Conservation (phyloP, 202 grass and related monocot species). For the Zoysia matrella region DNA sequence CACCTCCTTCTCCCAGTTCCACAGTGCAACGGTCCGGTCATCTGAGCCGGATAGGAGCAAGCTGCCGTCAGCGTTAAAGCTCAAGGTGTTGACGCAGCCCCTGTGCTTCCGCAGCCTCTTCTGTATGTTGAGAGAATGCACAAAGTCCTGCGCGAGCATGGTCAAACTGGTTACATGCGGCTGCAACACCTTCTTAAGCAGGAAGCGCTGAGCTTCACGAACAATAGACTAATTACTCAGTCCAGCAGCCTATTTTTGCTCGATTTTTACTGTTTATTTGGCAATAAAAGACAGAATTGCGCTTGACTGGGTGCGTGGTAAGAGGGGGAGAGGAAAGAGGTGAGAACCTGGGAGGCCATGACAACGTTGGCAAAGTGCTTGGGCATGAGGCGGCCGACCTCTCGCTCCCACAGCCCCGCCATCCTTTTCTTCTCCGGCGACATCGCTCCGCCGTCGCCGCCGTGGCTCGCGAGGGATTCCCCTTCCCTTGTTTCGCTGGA, state of each 20-base stretch:
- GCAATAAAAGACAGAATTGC: not conserved
- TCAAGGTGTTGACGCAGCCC: constrained; percentile 80
- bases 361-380: constrained; percentile 60
- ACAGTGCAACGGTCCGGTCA: constrained; percentile 59
- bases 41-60: constrained; percentile 78
- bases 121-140: constrained; percentile 57
- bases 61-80: constrained; percentile 68
- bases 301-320: not conserved
- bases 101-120: constrained; percentile 65
- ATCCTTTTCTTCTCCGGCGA: constrained; percentile 45
- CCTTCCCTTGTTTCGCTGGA: not conserved
- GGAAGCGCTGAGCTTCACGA: not conserved
- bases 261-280: not conserved
- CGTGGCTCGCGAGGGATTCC: constrained; percentile 31
- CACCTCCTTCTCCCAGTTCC: constrained; percentile 67
- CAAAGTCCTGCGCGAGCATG: constrained; percentile 56
- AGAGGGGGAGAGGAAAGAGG: not conserved
- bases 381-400: constrained; percentile 58
- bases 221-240: not conserved
- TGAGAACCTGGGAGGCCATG: constrained; percentile 55
- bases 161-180: not conserved
- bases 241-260: not conserved
- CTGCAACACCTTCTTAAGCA: not conserved
- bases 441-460: constrained; percentile 30
- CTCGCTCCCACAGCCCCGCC: constrained; percentile 58